Conservation (phyloP, 768 basidiomycete genomes). For the Boletus rufocinnamomeus region DNA sequence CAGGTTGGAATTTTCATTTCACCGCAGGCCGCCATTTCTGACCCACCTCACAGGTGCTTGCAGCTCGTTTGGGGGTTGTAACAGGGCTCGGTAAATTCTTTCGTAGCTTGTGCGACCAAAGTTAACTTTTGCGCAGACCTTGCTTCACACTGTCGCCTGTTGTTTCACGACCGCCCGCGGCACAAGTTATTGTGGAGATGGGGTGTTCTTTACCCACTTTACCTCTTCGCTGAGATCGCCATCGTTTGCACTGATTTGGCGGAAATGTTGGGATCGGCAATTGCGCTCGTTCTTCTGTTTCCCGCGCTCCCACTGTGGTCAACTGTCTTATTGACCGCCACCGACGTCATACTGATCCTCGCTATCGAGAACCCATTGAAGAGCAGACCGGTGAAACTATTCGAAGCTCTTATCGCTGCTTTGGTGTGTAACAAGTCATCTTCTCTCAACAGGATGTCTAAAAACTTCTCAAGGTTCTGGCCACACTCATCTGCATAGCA, state of each 20-base stretch:
- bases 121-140: constrained; percentile 44
- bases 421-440: constrained; percentile 46
- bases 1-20: constrained; percentile 48
- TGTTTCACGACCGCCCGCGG: constrained; percentile 64
- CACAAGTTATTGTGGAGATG: constrained; percentile 59
- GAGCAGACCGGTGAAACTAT: constrained; percentile 63
- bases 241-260: constrained; percentile 80
- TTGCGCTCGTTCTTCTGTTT: constrained; percentile 75
- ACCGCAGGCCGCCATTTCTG: background rate
- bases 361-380: constrained; percentile 69
- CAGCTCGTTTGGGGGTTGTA: constrained; percentile 79
- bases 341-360: constrained; percentile 71
- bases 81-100: constrained; percentile 67
- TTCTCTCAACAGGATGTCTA: background rate
- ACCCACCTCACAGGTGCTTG: constrained; percentile 56
- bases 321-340: constrained; percentile 65
- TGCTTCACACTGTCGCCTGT: constrained; percentile 63
- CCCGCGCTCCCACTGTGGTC: constrained; percentile 69
- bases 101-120: background rate
- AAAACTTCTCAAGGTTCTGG: constrained; percentile 48
- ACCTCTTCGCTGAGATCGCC: constrained; percentile 63
- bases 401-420: constrained; percentile 63
- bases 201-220: constrained; percentile 65
- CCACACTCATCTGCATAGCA: constrained; percentile 77
- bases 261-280: constrained; percentile 80